Base-by-base conservation (phyloP, 805 yeast species). In the Komagataella populi region DNA sequence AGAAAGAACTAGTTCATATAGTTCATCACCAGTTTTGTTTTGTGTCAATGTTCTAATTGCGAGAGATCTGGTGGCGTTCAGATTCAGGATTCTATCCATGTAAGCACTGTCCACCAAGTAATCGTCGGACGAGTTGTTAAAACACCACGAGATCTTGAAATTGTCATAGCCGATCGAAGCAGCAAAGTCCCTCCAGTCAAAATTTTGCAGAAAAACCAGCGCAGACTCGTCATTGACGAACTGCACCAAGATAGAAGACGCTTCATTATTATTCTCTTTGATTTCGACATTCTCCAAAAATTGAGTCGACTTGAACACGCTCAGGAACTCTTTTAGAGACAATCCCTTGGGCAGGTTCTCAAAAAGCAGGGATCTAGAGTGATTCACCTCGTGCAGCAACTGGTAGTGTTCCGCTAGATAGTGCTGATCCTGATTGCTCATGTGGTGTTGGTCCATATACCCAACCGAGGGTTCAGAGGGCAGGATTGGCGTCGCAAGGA, bases 271-370 rank as follows among this genome's bases (percentile, higher is more conserved):
- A 24, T 16, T n/a, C n/a, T 24, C 48, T 17, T 22, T n/a, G 5
- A 20, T 23, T 48, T 48, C 43, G 14, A 20, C 30, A n/a, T 17
- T 17, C 16, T 46, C 30, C 23, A 23, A 7, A 12, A 22, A 16
- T n/a, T 87, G 84, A 3, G 85, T 87, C 59, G 61, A 71, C 46
- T 76, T 76, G 7, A 82, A 69, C 36, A 67, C 63, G 48, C 77
- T 71, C 46, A 79, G 61, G 16, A 77, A 60, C 18, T 68, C 65
- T 10, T 57, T 53, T 20, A 60, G 51, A 6, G 63, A 39, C 2
- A 58, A 39, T 1, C 50, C 48, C 6, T 52, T 39, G 20, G 59
- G 57, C 4, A 64, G 50, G 45, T 56, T 55, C 36, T 57, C 50
- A 17, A 64, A 48, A 6, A 63, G 36, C 6, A 64, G 50, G 10